Conservation (phyloP, 2,329 filamentous ascomycete genomes). For the Arthroderma sp. region DNA sequence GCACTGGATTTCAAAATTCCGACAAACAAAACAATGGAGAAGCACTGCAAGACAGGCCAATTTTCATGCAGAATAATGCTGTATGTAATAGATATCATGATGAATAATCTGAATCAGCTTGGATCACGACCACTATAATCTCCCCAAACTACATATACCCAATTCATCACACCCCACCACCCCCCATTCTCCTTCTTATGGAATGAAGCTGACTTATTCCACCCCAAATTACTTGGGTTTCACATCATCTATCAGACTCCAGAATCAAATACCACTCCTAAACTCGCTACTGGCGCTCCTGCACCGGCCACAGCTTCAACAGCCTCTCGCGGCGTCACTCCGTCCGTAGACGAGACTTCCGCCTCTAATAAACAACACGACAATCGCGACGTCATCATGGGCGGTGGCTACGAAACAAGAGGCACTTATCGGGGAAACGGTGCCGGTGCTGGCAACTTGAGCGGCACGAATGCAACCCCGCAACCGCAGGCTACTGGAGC, state of each 20-base stretch:
- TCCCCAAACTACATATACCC: background rate
- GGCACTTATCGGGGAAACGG: background rate
- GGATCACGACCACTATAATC: background rate
- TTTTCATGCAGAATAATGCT: conserved; percentile 10
- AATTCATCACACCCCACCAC: background rate
- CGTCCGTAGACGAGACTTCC: background rate
- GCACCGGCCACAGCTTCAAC: conserved; percentile 1
- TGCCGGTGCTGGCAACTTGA: background rate
- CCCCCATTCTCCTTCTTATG: background rate
- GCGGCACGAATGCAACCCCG: conserved; percentile 6
- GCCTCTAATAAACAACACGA: conserved; percentile 3
- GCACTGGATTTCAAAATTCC: background rate
- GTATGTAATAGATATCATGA: conserved; percentile 7
- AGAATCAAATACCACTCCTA: background rate
- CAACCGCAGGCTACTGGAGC: conserved; percentile 52
- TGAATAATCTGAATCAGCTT: background rate
- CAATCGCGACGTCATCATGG: conserved; percentile 13
- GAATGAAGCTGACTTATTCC: background rate
- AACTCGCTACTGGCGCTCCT: background rate
- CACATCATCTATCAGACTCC: background rate
- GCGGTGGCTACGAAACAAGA: conserved; percentile 7
- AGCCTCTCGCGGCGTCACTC: background rate
- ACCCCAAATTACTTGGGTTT: background rate
- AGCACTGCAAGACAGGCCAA: conserved; percentile 2
- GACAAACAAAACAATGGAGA: conserved; percentile 2